phyloP scores from a whole-genome alignment of 805 yeast species.

The Spathaspora hagerdaliae region DNA sequence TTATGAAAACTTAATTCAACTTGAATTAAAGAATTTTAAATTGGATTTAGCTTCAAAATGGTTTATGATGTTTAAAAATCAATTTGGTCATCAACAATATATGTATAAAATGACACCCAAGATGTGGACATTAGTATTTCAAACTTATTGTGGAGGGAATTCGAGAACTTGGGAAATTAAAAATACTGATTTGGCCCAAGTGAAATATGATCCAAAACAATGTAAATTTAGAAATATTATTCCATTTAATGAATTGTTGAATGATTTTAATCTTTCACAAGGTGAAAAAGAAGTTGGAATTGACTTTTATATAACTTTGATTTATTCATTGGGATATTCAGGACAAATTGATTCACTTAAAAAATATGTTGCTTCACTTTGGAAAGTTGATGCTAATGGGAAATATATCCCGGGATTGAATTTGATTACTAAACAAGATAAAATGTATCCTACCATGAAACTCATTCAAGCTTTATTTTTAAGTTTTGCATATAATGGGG shows the following conservation, averaged over 20 bases:
- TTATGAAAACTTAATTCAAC: constrained; percentile 33
- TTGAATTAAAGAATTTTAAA: constrained; percentile 34
- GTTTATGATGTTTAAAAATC: constrained; percentile 30
- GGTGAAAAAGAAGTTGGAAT: constrained; percentile 1
- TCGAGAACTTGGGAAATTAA: constrained; percentile 28
- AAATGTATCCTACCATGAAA: constrained; percentile 20
- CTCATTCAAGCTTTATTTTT: constrained; percentile 27
- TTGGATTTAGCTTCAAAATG: constrained; percentile 38
- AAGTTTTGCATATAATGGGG: constrained; percentile 27
- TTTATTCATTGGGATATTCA: constrained; percentile 31
- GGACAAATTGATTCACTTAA: constrained; percentile 15
- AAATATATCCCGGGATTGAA: constrained; percentile 5
- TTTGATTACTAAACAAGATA: constrained; percentile 8
- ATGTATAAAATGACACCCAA: constrained; percentile 21
- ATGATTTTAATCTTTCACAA: constrained; percentile 9
- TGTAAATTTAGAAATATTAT: background rate
- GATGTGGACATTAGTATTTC: constrained; percentile 34
- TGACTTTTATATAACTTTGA: constrained; percentile 16
- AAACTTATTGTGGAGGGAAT: constrained; percentile 28
- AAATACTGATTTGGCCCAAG: constrained; percentile 13
- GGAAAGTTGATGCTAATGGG: constrained; percentile 30
- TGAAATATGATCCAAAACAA: background rate
- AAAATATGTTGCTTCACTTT: constrained; percentile 22
- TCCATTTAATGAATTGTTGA: background rate
- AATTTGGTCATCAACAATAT: constrained; percentile 11